A percentile compares a stretch with the other conserved stretches of the same genome.
phyloP scores from a whole-genome alignment of 306 rosid genomes.

The Crotalaria pallida region DNA sequence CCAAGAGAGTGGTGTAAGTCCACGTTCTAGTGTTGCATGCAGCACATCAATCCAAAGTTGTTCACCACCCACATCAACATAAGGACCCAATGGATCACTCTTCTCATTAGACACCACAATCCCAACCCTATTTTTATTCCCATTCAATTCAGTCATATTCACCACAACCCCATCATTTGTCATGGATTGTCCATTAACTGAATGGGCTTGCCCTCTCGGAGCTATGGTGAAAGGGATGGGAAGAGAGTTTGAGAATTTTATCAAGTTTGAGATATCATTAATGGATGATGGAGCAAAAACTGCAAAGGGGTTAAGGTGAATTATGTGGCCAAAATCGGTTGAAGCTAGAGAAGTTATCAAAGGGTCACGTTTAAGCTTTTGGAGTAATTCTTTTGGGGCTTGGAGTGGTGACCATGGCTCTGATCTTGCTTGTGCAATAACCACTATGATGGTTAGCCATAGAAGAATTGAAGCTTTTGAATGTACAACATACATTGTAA shows the following conservation, averaged over 20 bases:
- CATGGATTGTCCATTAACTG: conserved; percentile 71
- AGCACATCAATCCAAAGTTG: conserved; percentile 77
- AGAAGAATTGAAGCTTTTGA: conserved; percentile 2
- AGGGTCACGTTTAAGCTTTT: conserved; percentile 40
- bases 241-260: conserved; percentile 34
- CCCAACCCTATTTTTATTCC: conserved; percentile 19
- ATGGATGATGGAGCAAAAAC: conserved; percentile 44
- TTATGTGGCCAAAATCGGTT: conserved; percentile 59
- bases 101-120: conserved; percentile 21
- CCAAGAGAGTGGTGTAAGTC: conserved; percentile 70
- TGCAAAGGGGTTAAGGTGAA: conserved; percentile 33
- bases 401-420: conserved; percentile 18
- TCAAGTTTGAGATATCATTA: conserved; percentile 35
- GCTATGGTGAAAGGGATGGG: conserved; percentile 47
- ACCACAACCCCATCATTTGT: conserved; percentile 63
- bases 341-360: conserved; percentile 40
- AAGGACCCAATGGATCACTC: conserved; percentile 2
- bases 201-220: conserved; percentile 74
- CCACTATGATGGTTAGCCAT: not conserved
- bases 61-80: conserved; percentile 78
- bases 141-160: conserved; percentile 50
- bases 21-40: conserved; percentile 38
- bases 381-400: conserved; percentile 28
- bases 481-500: not conserved
- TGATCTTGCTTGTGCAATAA: not conserved